These are phyloP conservation scores for Neurospora sp. DNA, from an alignment of 495 filamentous ascomycete species.

Conservation along the genomic window DNA sequence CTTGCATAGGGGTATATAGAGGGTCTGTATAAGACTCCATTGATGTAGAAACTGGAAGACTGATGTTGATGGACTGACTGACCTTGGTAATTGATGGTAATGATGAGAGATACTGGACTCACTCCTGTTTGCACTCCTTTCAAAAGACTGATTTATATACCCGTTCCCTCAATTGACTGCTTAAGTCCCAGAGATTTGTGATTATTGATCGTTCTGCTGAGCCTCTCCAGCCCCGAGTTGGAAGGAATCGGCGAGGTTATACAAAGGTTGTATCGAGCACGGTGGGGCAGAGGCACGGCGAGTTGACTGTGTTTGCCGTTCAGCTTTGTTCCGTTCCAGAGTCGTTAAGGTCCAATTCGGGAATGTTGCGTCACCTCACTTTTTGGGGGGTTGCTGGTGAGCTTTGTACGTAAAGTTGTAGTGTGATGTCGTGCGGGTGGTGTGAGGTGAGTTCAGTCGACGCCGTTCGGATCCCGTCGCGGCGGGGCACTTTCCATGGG, in stretches of 20 bases:
- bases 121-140: neutral
- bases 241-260: neutral
- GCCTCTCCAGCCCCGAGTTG: neutral
- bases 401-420: neutral
- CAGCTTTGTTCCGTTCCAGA: neutral
- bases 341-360: neutral
- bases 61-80: neutral
- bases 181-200: neutral
- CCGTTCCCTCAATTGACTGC: neutral
- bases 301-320: neutral
- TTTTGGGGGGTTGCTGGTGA: neutral
- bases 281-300: neutral
- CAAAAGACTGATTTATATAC: neutral
- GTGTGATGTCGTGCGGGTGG: neutral
- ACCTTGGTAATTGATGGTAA: neutral
- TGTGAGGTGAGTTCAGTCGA: neutral
- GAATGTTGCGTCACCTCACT: neutral
- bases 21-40: neutral
- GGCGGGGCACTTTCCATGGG: neutral
- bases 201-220: neutral
- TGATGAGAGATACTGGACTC: neutral
- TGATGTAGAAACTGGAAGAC: neutral
- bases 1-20: neutral
- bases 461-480: neutral
- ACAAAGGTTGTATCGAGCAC: neutral